Conservation (phyloP, 352 stramenopile species). For the Pythium grandisporangium region DNA sequence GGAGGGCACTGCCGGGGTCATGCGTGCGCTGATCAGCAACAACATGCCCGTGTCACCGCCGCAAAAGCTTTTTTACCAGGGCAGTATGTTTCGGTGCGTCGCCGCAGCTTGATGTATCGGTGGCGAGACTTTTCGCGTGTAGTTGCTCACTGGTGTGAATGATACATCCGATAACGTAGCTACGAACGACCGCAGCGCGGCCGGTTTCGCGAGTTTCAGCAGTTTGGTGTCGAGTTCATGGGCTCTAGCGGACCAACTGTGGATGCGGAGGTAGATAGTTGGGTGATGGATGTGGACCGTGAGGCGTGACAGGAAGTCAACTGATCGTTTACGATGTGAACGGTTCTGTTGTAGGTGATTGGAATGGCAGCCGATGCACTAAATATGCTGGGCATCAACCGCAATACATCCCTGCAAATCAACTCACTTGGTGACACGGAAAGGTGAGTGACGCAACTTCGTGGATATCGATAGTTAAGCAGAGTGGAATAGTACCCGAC, state of each 20-base stretch:
- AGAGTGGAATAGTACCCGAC: too few species aligned
- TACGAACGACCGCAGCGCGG: constrained; percentile 83
- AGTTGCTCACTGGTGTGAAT: not conserved
- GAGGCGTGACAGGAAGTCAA: too few species aligned
- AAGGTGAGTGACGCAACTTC: constrained; percentile 23
- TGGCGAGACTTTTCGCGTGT: not conserved
- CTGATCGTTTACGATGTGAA: too few species aligned
- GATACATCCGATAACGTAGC: constrained; percentile 13
- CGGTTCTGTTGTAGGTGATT: constrained; percentile 59
- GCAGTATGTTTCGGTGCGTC: constrained; percentile 82
- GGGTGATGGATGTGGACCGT: too few species aligned
- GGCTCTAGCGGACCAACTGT: constrained; percentile 66
- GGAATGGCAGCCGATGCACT: constrained; percentile 63
- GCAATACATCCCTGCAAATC: constrained; percentile 62
- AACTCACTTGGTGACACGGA: constrained; percentile 77
- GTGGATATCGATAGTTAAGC: too few species aligned
- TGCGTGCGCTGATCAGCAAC: constrained; percentile 71
- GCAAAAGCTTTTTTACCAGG: constrained; percentile 77
- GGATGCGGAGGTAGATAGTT: constrained; percentile 62
- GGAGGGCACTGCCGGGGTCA: constrained; percentile 76
- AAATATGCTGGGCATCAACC: constrained; percentile 33
- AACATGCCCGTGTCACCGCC: constrained; percentile 63
- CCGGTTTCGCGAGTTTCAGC: constrained; percentile 83
- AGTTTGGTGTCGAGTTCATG: constrained; percentile 84
- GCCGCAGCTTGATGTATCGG: too few species aligned